phyloP scores from a whole-genome alignment of 306 rosid species.

The Ceratonia siliqua region DNA sequence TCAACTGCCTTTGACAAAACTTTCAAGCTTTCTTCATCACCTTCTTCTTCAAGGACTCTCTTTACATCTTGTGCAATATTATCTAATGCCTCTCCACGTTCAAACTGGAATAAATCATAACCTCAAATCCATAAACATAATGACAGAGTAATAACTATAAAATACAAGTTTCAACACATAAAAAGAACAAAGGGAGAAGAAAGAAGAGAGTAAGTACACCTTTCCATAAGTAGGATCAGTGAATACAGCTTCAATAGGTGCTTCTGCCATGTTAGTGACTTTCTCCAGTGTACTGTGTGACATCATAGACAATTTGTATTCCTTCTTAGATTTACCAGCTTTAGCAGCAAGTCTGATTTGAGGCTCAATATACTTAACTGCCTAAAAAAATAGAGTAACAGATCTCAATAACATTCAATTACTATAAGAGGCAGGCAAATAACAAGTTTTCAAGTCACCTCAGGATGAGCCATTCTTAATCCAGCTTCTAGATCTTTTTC shows the following conservation, averaged over 20 bases:
- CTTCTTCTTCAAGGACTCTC: constrained; percentile 77
- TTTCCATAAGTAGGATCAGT: constrained; percentile 93
- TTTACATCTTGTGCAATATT: constrained; percentile 77
- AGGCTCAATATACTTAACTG: constrained; percentile 90
- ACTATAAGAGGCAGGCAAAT: not conserved
- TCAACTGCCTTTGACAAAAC: constrained; percentile 85
- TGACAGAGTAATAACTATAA: not conserved
- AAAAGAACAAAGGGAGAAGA: constrained; percentile 4
- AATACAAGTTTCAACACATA: not conserved
- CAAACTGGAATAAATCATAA: constrained; percentile 61
- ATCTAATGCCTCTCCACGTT: constrained; percentile 94
- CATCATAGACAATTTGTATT: constrained; percentile 82
- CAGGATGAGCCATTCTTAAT: constrained; percentile 87
- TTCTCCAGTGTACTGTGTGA: constrained; percentile 79
- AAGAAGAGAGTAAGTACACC: constrained; percentile 43
- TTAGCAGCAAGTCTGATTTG: constrained; percentile 89
- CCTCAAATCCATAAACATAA: constrained; percentile 13
- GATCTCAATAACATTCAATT: constrained; percentile 37
- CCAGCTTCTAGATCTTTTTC: constrained; percentile 92
- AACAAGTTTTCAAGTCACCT: constrained; percentile 54
- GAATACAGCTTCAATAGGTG: constrained; percentile 79
- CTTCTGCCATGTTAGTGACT: constrained; percentile 69
- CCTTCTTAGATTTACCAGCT: constrained; percentile 85
- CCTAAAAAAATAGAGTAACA: constrained; percentile 52
- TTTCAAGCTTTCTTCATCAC: constrained; percentile 86